Evolutionary conservation across 768 basidiomycete species (phyloP), one percentile per base, ranked within the genome.

Genomic region (Phlebiopsis gigantea): DNA sequence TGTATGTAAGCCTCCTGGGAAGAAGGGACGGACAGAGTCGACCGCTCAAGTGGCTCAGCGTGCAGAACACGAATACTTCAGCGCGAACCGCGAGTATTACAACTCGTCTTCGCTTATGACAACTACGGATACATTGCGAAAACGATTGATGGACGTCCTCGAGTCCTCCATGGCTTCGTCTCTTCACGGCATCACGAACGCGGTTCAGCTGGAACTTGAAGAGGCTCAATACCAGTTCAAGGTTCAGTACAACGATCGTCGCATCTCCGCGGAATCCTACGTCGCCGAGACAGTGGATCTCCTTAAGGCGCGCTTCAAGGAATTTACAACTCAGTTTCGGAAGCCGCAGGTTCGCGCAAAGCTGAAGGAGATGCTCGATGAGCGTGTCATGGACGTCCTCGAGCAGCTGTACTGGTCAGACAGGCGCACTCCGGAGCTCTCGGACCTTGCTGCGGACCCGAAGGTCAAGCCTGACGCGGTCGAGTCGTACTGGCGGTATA

Each of bases 151-250:
- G 96, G 91, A 97, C 63, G 96, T 98, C 5, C 79, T 99, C 56
- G 97, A 99, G 69, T 93, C 93, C 12, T 94, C 91, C 31, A 99
- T 99, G 97, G 90, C 94, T 0, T 90, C 90, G 1, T 94, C 93
- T 34, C 79, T 99, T 4, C 94, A 98, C 65, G 87, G 91, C 1
- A 98, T 99, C 69, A 91, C 92, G 57, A 98, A 98, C 71, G 93
- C 93, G 2, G 97, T 98, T 9, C 93, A 97, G 65, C 83, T 98
- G 39, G 97, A 99, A 69, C 79, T 99, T 8, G 97, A 99, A 71
- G 97, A 98, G 66, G 87, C 97, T 2, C 87, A 87, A 12, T 99
- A 99, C 70, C 97, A 98, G 71, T 99, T 99, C 83, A 99, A 99
- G 73, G 97, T 99, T 1, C 89, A 95, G 69, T 93, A 92, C 74